Base-by-base conservation (phyloP, 2,329 filamentous ascomycete genomes). In the Aspergillus quadrilineatus region DNA sequence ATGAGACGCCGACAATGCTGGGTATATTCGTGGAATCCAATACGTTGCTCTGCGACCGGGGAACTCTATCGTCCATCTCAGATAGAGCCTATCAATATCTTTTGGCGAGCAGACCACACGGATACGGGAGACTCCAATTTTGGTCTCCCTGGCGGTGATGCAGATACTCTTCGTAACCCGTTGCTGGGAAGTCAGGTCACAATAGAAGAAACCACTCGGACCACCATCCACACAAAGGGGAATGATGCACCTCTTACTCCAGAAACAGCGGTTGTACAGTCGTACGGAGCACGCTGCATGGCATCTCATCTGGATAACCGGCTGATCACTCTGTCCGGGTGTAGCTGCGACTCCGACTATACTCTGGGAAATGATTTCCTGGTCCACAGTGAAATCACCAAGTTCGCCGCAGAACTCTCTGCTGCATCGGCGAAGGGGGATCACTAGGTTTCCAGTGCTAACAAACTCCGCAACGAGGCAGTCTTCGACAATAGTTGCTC, bases 401-500 rank as follows among this genome's bases (percentile, higher is more conserved):
- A 73, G 32, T 7, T 65, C 62, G 1, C 70, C 69, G 55, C 69
- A 72, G 56, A 60, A 69, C 8, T 55, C 57, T 30, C 52, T 55
- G 22, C 65, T 58, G 37, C 66, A 71, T 26, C 61, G 53, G 4
- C 69, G 70, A 22, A 73, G 54, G 1, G 69, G 61, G 26, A 71
- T 47, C 36, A 67, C 57, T 37, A 73, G 60, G 12, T 63, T 62
- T 10, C 61, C 56, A 1, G 57, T 46, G 9, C 63, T 53, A 1
- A 49, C 15, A 28, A 73, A 71, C 29, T 72, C 67, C 2, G 65
- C 69, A 55, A 69, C 62, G 39, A 73, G 62, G 36, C 66, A 72
- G 41, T 65, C 59, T 28, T 72, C 66, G 12, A 66, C 48, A n/a
- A 69, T 48, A 1, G 60, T 64, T 46, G 66, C 60, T 29, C 65